Conservation (phyloP, 2,329 filamentous ascomycete genomes). For the Cercospora nicotianae region DNA sequence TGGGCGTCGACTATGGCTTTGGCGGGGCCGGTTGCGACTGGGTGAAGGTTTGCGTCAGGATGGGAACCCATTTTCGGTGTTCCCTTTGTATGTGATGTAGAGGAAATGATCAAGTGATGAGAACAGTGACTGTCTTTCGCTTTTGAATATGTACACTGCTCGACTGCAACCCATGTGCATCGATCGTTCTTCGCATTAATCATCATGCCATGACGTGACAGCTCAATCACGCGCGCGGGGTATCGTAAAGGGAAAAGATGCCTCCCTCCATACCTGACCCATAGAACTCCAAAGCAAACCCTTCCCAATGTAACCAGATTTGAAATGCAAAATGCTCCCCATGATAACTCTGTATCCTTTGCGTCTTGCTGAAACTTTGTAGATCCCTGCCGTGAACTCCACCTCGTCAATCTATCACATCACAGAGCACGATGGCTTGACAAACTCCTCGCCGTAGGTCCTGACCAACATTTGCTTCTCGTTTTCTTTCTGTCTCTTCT, state of each 20-base stretch:
- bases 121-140: neutral
- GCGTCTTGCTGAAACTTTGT: neutral
- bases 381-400: neutral
- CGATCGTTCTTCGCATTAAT: slow-evolving; percentile 1
- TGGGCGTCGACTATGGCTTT: slow-evolving; percentile 40
- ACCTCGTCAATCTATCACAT: slow-evolving; percentile 35
- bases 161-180: neutral
- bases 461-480: slow-evolving; percentile 69
- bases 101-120: neutral
- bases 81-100: neutral
- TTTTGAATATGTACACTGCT: neutral
- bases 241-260: slow-evolving; percentile 9
- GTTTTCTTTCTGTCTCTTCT: slow-evolving; percentile 61
- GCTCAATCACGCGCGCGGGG: slow-evolving; percentile 9
- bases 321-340: neutral
- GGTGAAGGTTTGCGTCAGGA: slow-evolving; percentile 48
- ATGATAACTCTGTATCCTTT: slow-evolving; percentile 6
- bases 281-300: neutral
- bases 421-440: slow-evolving; percentile 33
- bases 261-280: neutral
- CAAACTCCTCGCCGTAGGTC: slow-evolving; percentile 40
- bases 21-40: slow-evolving; percentile 48
- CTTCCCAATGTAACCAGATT: neutral
- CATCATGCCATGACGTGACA: slow-evolving; percentile 12
- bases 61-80: slow-evolving; percentile 27